These are phyloP conservation scores for Diospyros lotus DNA, from an alignment of 148 eudicot species.

Conservation along the genomic window DNA sequence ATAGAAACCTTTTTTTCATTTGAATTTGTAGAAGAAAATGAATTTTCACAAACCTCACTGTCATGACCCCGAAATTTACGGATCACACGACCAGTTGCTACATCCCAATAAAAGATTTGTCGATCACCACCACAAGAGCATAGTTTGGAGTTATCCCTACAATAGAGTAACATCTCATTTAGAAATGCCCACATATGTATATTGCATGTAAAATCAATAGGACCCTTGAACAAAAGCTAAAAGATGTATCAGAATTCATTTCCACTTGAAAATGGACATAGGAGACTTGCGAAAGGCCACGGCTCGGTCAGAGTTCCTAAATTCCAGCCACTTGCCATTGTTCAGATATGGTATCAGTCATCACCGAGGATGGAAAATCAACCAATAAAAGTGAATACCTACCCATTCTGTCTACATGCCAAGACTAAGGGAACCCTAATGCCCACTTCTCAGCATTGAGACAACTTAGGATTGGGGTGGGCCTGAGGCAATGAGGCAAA, in stretches of 20 bases:
- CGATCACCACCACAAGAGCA: constrained; percentile 93
- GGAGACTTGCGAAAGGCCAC: background rate
- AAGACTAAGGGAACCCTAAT: too few species aligned
- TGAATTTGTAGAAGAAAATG: background rate
- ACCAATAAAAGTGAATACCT: too few species aligned
- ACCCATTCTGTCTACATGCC: too few species aligned
- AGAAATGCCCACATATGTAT: background rate
- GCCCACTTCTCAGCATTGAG: too few species aligned
- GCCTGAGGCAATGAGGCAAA: background rate
- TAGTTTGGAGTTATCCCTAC: constrained; percentile 88
- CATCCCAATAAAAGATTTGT: constrained; percentile 98
- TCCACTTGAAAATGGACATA: background rate
- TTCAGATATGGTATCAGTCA: background rate
- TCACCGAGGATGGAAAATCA: too few species aligned
- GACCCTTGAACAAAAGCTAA: background rate
- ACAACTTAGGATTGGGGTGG: background rate
- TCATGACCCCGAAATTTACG: constrained; percentile 97
- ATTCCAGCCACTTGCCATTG: background rate
- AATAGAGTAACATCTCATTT: constrained; percentile 8
- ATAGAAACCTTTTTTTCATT: background rate
- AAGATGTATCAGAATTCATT: background rate
- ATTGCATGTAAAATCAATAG: background rate
- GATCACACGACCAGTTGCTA: constrained; percentile 77
- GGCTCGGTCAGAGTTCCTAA: background rate
- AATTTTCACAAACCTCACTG: constrained; percentile 64